Base-by-base conservation (phyloP, 2,329 filamentous ascomycete species). In the Fusarium citri region DNA sequence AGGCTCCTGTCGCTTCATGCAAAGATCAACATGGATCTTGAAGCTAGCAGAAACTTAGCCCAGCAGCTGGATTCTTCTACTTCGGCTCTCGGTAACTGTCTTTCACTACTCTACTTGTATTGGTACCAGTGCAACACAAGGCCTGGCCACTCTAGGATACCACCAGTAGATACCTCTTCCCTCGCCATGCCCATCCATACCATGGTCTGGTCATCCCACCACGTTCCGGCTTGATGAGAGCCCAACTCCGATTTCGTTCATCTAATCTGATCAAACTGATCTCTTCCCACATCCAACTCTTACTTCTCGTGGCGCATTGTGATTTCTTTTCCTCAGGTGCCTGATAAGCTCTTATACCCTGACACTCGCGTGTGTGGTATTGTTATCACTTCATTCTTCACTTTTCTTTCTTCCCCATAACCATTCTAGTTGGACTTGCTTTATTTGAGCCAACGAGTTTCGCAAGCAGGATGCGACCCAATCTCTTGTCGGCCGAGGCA, bases 381-480 rank as follows among this genome's bases (percentile, higher is more conserved):
- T 37, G 10, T n/a, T n/a, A 37, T 37, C 34, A 37, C 34, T 12
- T 12, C 34, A 12, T 7, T 37, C 18, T n/a, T 37, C 34, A 37
- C 40, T 26, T 40, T 18, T 34, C 47, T 47, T 22, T 46, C 20
- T 20, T 42, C 51, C 45, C 51, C 45, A 48, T 16, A 22, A 15
- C 53, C 41, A 9, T 42, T 28, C 25, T n/a, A 40, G 25, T 28
- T 45, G 41, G 28, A 26, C 41, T 58, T 61, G 48, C 43, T 58
- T 62, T 72, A 49, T 49, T 45, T 34, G 58, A 50, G 34, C 30
- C 47, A 63, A 30, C 51, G 34, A 26, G 23, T 28, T 34, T 47
- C 40, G 18, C 8, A 41, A 48, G 55, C 60, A 61, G 46, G 45
- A 76, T 76, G 74, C 55, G 70, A 45, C 34, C 59, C 37, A 71